A percentile compares a stretch with the other conserved stretches of the same genome.
phyloP scores from a whole-genome alignment of 768 basidiomycete genomes.

The Lactarius vividus region DNA sequence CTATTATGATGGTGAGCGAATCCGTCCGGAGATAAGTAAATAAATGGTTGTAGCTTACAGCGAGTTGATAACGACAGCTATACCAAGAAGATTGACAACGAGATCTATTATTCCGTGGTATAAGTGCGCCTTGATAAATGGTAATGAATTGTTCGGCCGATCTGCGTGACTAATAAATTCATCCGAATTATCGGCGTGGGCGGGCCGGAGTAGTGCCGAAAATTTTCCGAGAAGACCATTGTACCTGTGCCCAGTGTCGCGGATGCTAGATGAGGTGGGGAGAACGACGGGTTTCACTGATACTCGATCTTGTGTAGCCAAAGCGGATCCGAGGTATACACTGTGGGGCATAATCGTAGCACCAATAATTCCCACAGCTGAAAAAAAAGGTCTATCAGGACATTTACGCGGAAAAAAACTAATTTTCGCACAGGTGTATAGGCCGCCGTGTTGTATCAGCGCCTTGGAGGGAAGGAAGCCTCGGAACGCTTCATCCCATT shows the following conservation, averaged over 20 bases:
- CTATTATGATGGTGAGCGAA: slow-evolving; percentile 37
- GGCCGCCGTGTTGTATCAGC: slow-evolving; percentile 21
- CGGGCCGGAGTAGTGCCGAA: slow-evolving; percentile 8
- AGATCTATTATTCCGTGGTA: slow-evolving; percentile 67
- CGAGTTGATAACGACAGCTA: slow-evolving; percentile 88
- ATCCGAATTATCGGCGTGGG: slow-evolving; percentile 6
- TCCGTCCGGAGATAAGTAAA: background rate
- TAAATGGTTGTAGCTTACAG: slow-evolving; percentile 46
- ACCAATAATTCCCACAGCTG: slow-evolving; percentile 33
- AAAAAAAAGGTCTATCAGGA: background rate
- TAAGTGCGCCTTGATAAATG: slow-evolving; percentile 60
- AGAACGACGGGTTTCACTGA: slow-evolving; percentile 7
- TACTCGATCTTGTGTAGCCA: slow-evolving; percentile 43
- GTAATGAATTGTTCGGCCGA: slow-evolving; percentile 52
- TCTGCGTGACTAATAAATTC: slow-evolving; percentile 35
- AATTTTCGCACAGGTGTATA: slow-evolving; percentile 24
- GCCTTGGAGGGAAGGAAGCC: slow-evolving; percentile 26
- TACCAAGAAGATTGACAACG: slow-evolving; percentile 65
- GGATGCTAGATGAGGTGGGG: background rate
- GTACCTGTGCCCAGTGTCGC: background rate
- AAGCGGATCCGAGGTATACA: slow-evolving; percentile 43
- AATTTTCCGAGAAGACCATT: background rate
- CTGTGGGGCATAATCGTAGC: slow-evolving; percentile 52
- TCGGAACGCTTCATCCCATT: slow-evolving; percentile 22
- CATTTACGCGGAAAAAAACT: background rate